Percentiles rank a stretch among this genome's conserved stretches.
Conservation (phyloP, 2,329 filamentous ascomycete genomes). For the Penicillium sumatraense region DNA sequence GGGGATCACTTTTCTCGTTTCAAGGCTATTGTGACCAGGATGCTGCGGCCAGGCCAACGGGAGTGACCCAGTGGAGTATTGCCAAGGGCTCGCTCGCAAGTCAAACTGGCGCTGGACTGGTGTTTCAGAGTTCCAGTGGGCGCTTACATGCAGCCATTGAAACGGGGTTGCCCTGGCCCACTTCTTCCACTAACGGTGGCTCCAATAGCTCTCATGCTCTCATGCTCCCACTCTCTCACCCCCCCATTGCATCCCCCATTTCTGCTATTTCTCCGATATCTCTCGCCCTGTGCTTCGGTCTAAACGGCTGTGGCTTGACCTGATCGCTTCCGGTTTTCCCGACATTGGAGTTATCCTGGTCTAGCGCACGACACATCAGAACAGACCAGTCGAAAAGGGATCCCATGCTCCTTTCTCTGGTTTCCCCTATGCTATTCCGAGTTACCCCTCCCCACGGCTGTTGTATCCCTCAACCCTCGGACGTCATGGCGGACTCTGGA, state of each 20-base stretch:
- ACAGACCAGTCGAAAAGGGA: slow-evolving; percentile 15
- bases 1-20: slow-evolving; percentile 19
- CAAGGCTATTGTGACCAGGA: slow-evolving; percentile 5
- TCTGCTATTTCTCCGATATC: slow-evolving; percentile 25
- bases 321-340: slow-evolving; percentile 10
- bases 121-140: slow-evolving; percentile 38
- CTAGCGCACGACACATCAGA: slow-evolving; percentile 16
- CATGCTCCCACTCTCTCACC: neutral
- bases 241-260: slow-evolving; percentile 2
- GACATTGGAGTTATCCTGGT: neutral
- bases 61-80: slow-evolving; percentile 16
- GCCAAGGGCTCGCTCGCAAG: slow-evolving; percentile 26
- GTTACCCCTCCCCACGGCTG: slow-evolving; percentile 1
- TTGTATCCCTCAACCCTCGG: slow-evolving; percentile 2
- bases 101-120: slow-evolving; percentile 41
- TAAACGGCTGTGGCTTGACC: slow-evolving; percentile 24
- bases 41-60: slow-evolving; percentile 7
- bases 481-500: slow-evolving; percentile 10
- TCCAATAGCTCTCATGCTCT: no score
- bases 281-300: slow-evolving; percentile 6
- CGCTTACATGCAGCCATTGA: slow-evolving; percentile 37
- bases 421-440: slow-evolving; percentile 6
- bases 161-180: slow-evolving; percentile 1
- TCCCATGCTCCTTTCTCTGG: neutral
- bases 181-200: slow-evolving; percentile 1